These are phyloP conservation scores for Fusarium staphyleae DNA, from an alignment of 2,329 filamentous ascomycete species.

Conservation along the genomic window DNA sequence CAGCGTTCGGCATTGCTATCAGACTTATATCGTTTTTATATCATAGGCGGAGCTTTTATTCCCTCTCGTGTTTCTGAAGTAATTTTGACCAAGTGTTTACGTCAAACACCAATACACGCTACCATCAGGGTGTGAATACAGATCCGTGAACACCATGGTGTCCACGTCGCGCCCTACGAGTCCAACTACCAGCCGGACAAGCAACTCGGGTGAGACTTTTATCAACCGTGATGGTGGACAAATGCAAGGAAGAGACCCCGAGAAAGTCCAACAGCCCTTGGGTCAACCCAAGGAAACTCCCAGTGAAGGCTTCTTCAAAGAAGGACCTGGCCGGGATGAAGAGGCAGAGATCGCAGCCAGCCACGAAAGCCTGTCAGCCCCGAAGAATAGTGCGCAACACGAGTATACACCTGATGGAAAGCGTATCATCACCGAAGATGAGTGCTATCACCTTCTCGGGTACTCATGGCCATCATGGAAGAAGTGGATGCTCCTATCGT, in stretches of 20 bases:
- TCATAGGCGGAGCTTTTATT: not conserved
- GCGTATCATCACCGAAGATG: conserved; percentile 55
- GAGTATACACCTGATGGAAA: conserved; percentile 41
- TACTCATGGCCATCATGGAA: conserved; percentile 64
- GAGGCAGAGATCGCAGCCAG: not conserved
- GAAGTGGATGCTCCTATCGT: conserved; percentile 73
- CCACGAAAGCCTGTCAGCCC: not conserved
- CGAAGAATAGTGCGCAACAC: not conserved
- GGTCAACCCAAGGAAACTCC: not conserved
- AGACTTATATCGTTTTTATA: not conserved
- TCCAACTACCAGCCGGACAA: not conserved
- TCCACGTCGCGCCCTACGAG: not conserved
- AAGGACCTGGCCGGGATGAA: not conserved
- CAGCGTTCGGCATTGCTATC: not conserved
- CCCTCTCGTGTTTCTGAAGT: not conserved
- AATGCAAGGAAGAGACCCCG: not conserved
- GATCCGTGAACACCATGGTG: not conserved
- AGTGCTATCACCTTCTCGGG: conserved; percentile 70
- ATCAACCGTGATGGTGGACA: not conserved
- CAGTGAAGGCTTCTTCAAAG: not conserved
- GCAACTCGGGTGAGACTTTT: not conserved
- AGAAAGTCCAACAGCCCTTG: not conserved
- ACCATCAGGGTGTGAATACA: not conserved
- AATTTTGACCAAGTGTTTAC: not conserved
- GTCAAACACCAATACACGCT: not conserved